These are phyloP conservation scores for Hypoxylon crocopeplum DNA, from an alignment of 495 filamentous ascomycete species.

Conservation along the genomic window DNA sequence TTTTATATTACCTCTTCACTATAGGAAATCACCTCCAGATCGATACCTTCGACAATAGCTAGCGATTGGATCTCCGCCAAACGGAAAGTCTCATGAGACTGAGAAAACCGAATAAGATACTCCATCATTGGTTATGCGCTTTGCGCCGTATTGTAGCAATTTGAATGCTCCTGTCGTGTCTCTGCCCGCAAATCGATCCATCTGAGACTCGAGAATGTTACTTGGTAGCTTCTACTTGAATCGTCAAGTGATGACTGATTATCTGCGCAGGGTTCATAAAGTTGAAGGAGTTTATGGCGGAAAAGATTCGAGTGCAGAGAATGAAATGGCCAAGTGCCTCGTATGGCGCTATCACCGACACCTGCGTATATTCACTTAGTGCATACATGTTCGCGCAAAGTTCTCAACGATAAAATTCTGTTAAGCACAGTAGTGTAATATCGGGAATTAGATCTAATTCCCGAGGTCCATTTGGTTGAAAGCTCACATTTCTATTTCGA, in stretches of 20 bases:
- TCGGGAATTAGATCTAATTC: too few relatives aligned
- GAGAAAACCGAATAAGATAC: conserved; percentile 89
- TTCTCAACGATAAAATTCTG: too few relatives aligned
- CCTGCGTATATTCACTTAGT: conserved; percentile 3
- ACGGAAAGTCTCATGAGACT: conserved; percentile 89
- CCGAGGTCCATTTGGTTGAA: too few relatives aligned
- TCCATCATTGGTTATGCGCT: conserved; percentile 58
- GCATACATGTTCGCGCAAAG: too few relatives aligned
- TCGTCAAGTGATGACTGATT: background rate
- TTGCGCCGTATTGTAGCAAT: conserved; percentile 3
- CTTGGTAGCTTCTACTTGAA: background rate
- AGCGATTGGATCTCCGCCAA: conserved; percentile 84
- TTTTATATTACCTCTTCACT: conserved; percentile 65
- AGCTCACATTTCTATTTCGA: too few relatives aligned
- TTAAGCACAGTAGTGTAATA: too few relatives aligned
- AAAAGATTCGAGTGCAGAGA: conserved; percentile 19
- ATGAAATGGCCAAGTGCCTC: conserved; percentile 27
- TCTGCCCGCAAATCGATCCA: conserved; percentile 17
- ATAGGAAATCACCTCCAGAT: conserved; percentile 76
- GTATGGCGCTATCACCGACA: conserved; percentile 12
- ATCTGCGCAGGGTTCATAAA: too few relatives aligned
- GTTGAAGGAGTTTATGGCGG: too few relatives aligned
- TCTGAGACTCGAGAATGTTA: conserved; percentile 6
- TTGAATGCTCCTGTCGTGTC: conserved; percentile 9
- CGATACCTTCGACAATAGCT: conserved; percentile 69